Evolutionary conservation across 768 basidiomycete species (phyloP), one percentile per base, ranked within the genome.

Genomic region (Trametes cingulata): DNA sequence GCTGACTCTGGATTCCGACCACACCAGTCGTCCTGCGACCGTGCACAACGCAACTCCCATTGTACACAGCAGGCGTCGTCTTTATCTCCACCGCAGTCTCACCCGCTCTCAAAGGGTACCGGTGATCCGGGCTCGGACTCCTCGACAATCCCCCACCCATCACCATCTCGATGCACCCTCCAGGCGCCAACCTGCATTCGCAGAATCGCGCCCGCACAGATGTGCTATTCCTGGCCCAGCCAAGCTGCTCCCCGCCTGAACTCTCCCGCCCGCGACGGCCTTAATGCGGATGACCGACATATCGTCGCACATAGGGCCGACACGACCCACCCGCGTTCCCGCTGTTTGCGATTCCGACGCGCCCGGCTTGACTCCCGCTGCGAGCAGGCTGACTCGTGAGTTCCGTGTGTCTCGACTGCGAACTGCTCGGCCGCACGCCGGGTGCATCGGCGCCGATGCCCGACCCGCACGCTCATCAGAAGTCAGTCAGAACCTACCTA

Each of bases 141-240:
- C 53, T 35, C 53, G n/a, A 33, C 43, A 46, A 12, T 39, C 17
- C 14, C 13, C 41, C 29, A 24, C 7, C 22, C 48, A 56, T 61
- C 54, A 52, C 53, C 60, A 61, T 52, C 50, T 52, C 60, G 40
- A 37, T 54, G 53, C 41, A 48, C 33, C 39, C 17, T 33, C 37
- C 20, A 24, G 19, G 45, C 45, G 45, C 15, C 45, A 24, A n/a
- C 27, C 5, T 7, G 29, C 27, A 48, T 29, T 48, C 27, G 46
- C 46, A 15, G 13, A 19, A 14, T 29, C 46, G 46, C 25, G 36
- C 50, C 36, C 39, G 22, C 50, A n/a, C 2, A n/a, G 33, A 14
- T n/a, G 39, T 40, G 39, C 36, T 51, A 36, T 37, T 39, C 29
- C 13, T 24, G 14, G 50, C 19, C 19, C 36, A 35, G n/a, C 19